Base-by-base conservation (phyloP, 805 yeast genomes). In the Tetrapisispora phaffii region DNA sequence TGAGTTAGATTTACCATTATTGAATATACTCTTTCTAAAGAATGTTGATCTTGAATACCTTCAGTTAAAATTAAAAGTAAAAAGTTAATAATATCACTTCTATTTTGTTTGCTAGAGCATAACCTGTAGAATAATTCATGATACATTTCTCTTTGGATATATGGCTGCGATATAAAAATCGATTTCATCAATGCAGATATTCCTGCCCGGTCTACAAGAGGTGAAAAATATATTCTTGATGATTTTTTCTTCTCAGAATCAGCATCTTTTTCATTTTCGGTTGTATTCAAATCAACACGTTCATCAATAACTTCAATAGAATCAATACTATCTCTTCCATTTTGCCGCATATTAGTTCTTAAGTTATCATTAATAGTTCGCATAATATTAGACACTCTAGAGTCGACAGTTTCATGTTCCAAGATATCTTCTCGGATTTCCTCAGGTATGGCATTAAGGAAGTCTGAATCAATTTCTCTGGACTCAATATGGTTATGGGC, bases 401-500 rank as follows among this genome's bases (percentile, higher is more conserved):
- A 53, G 3, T 72, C 69, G 53, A 72, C 63, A 0, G 72, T 68
- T 52, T 80, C 84, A 41, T 77, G 81, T 24, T 73, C 77, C 16
- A 79, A 57, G 35, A 81, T 78, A 50, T 79, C 84, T 19, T 76
- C 75, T 21, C 93, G 68, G 22, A 85, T 62, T 36, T 61, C 62
- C 3, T 77, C 82, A 0, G 96, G 96, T 9, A 87, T 69, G 1
- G 94, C 90, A 21, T 82, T 80, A 49, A 88, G 69, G 60, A 87
- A 88, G 35, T 80, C 87, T 0, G 87, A 82, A 52, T 82, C 94
- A 44, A 85, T 75, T 53, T 84, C 95, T 24, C 85, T 68, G 2
- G 76, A 68, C 13, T 72, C 67, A 1, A 65, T 58, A 0, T 77
- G 70, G 58, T 49, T 66, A 35, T 63, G 57, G 13, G 66, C 59